Evolutionary conservation across 257 asterid species (phyloP), one percentile per base, ranked within the genome.

Genomic region (Thymus mandschuricus): DNA sequence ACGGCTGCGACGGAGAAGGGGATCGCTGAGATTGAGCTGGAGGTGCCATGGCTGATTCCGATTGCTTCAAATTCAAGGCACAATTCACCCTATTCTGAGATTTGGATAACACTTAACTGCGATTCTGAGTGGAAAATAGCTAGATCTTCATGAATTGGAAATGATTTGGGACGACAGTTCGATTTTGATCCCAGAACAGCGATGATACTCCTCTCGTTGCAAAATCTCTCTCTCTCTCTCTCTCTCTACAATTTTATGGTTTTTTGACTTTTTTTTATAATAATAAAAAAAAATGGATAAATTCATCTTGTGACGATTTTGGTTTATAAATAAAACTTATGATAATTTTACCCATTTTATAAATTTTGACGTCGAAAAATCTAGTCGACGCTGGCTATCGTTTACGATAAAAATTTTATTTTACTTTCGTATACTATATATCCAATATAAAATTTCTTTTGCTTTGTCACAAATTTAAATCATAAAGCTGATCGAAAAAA

Each of bases 1-100:
- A 95, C 6, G 99, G 99, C 82, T 95, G 99, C 79, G 99, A 95
- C 64, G 99, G 97, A 54, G 99, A 95, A 74, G 94, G 81, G 52
- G 93, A 86, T 85, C 98, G 89, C 40, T 86, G 85, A 71, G 89
- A 70, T 71, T 86, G 92, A 84, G 96, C 86, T 74, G 98, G 97
- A 58, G 99, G 99, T 10, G 96, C 92, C 98, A 91, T 92, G 7
- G 68, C 73, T 48, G 52, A 55, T 50, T 55, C 74, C 29, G 70
- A 67, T 60, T 61, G 71, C 80, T 56, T 71, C 78, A 70, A 74
- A 74, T 40, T 45, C 77, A 61, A 51, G 70, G 8, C 71, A n/a
- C 12, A 51, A 70, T 60, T 60, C 69, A 43, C 70, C 35, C 51
- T 59, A 27, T 69, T 59, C n/a, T 5, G 70, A 15, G 67, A 63